Percentiles rank a stretch among this genome's conserved stretches.
phyloP scores from a whole-genome alignment of 352 stramenopile species.

The Phytophthora quininea region DNA sequence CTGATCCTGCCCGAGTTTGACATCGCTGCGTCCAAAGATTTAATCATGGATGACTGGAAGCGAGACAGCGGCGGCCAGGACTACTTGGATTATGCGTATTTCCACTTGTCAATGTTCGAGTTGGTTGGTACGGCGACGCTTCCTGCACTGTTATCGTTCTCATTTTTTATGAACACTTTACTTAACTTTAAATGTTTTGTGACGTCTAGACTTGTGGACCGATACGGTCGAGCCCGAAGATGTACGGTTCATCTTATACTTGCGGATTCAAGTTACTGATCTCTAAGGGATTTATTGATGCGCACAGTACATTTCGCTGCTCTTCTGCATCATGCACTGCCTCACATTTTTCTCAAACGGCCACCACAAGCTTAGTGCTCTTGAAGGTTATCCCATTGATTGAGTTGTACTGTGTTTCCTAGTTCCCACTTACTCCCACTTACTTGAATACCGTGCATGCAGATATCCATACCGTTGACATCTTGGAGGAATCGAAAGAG shows the following conservation, averaged over 20 bases:
- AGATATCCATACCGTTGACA: conserved; percentile 66
- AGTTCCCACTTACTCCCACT: too few relatives aligned
- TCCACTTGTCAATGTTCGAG: conserved; percentile 87
- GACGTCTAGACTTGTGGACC: conserved; percentile 59
- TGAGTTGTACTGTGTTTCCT: not conserved
- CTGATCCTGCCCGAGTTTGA: conserved; percentile 83
- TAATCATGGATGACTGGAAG: conserved; percentile 76
- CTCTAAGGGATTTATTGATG: not conserved
- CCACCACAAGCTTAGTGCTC: conserved; percentile 51
- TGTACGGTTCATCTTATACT: conserved; percentile 36
- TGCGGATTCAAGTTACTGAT: not conserved
- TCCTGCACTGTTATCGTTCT: not conserved
- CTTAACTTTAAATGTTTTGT: not conserved
- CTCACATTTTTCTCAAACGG: conserved; percentile 59
- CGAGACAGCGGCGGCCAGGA: conserved; percentile 60
- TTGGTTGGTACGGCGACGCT: conserved; percentile 54
- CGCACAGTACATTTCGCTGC: conserved; percentile 70
- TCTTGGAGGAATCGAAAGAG: conserved; percentile 59
- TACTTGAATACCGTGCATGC: not conserved
- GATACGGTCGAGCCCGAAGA: conserved; percentile 70
- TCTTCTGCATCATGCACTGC: conserved; percentile 80
- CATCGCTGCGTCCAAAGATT: conserved; percentile 55
- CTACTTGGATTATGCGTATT: conserved; percentile 68
- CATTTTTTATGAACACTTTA: not conserved
- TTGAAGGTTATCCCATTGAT: conserved; percentile 37